Percentiles rank a stretch among this genome's conserved stretches.
Evolutionary conservation across 2,329 filamentous ascomycete species (phyloP).

Genomic region (Rasamsonia emersonii): DNA sequence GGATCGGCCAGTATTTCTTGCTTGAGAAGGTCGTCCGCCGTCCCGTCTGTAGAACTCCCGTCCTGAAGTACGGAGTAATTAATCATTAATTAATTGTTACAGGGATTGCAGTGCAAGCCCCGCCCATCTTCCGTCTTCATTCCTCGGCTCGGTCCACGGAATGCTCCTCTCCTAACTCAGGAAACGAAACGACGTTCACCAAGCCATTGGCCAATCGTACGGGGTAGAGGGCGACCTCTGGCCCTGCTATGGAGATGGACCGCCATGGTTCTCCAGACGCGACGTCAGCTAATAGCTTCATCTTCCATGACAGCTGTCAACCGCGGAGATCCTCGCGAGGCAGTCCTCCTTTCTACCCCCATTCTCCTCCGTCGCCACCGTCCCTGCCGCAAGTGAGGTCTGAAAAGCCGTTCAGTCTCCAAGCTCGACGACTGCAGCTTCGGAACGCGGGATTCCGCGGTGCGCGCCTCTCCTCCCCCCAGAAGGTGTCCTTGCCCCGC

Average conservation of each 20-base stretch:
- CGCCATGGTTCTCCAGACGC: slow-evolving; percentile 1
- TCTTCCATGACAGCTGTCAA: slow-evolving; percentile 1
- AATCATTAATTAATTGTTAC: too few relatives aligned
- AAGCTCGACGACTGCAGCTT: slow-evolving; percentile 19
- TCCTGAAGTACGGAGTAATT: too few relatives aligned
- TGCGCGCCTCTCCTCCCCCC: slow-evolving; percentile 14
- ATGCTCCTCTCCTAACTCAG: not conserved
- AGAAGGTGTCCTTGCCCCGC: too few relatives aligned
- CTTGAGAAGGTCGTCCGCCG: too few relatives aligned
- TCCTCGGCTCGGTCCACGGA: not conserved
- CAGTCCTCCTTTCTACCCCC: slow-evolving; percentile 5
- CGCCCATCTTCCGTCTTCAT: not conserved
- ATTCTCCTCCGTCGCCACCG: slow-evolving; percentile 11
- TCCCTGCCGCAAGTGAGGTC: slow-evolving; percentile 1
- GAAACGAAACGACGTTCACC: not conserved
- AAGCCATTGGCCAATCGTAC: not conserved
- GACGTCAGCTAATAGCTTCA: slow-evolving; percentile 1
- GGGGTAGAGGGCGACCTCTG: not conserved
- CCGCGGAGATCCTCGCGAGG: slow-evolving; percentile 2
- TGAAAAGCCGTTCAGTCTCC: slow-evolving; percentile 15
- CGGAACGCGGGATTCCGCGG: slow-evolving; percentile 22
- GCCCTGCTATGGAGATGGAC: not conserved
- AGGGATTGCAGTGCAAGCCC: too few relatives aligned
- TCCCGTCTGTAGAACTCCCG: too few relatives aligned
- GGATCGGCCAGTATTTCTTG: too few relatives aligned